Conservation (phyloP, 1,284 basidiomycete genomes). For the Coniophora puteana region DNA sequence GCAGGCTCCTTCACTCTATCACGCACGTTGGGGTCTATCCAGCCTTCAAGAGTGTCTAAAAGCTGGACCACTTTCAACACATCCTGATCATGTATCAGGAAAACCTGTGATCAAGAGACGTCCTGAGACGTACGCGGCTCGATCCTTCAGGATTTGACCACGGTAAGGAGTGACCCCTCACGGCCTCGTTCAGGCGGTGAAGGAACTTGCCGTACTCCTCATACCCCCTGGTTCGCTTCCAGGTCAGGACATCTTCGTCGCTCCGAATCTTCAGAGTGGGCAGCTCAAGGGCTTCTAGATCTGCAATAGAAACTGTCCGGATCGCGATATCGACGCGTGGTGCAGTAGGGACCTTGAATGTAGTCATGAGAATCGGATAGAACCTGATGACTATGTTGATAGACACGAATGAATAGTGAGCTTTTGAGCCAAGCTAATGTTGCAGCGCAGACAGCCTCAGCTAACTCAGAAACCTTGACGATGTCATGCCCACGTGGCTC, state of each 20-base stretch:
- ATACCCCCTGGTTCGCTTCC: conserved; percentile 71
- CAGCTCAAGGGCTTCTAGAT: conserved; percentile 29
- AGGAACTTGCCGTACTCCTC: conserved; percentile 71
- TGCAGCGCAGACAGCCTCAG: too few species aligned
- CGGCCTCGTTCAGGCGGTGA: conserved; percentile 67
- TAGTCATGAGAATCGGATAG: too few species aligned
- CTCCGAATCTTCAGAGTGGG: conserved; percentile 54
- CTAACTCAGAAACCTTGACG: too few species aligned
- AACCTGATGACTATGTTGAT: too few species aligned
- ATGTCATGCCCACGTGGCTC: too few species aligned
- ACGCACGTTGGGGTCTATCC: conserved; percentile 82
- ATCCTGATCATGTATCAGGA: conserved; percentile 36
- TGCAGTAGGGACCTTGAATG: too few species aligned
- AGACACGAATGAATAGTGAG: too few species aligned
- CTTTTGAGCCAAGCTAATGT: too few species aligned
- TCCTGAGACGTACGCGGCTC: conserved; percentile 36
- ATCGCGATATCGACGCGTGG: too few species aligned
- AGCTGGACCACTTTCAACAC: conserved; percentile 48
- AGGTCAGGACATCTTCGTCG: conserved; percentile 65
- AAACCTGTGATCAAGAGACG: conserved; percentile 6
- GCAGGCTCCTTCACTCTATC: too few species aligned
- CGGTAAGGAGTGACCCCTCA: conserved; percentile 58
- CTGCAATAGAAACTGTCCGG: conserved; percentile 30
- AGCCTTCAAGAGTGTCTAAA: conserved; percentile 68
- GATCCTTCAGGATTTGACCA: conserved; percentile 25